Evolutionary conservation across 2,329 filamentous ascomycete species (phyloP).

Genomic region (Magnaporthiopsis incrustans): DNA sequence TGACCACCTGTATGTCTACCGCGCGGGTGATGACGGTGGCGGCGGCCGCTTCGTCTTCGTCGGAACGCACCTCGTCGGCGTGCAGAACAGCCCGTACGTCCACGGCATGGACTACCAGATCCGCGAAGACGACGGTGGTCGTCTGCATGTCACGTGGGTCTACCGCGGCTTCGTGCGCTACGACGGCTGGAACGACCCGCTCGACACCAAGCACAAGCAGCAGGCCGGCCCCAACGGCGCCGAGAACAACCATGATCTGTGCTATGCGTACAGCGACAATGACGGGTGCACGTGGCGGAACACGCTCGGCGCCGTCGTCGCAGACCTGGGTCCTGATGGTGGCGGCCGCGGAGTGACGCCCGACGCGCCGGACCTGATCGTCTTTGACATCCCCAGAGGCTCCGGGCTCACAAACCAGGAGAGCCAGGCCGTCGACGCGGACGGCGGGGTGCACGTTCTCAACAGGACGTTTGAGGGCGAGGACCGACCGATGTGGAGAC

Average conservation of each 20-base stretch:
- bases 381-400: conserved; percentile 35
- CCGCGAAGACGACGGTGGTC: conserved; percentile 10
- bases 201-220: conserved; percentile 31
- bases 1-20: conserved; percentile 39
- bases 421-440: conserved; percentile 33
- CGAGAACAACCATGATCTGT: conserved; percentile 41
- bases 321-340: conserved; percentile 17
- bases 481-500: neutral
- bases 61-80: conserved; percentile 33
- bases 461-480: conserved; percentile 27
- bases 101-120: conserved; percentile 34
- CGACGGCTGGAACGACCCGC: conserved; percentile 31
- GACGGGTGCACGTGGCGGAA: conserved; percentile 34
- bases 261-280: conserved; percentile 39
- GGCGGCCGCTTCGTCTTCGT: conserved; percentile 28
- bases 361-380: conserved; percentile 30
- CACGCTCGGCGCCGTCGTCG: conserved; percentile 26
- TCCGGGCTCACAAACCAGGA: conserved; percentile 29
- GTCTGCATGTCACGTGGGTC: conserved; percentile 39
- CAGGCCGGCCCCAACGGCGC: conserved; percentile 34
- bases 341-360: conserved; percentile 24
- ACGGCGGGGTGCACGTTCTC: conserved; percentile 39
- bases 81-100: conserved; percentile 42
- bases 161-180: conserved; percentile 40
- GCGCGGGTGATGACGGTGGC: conserved; percentile 14